A percentile compares a stretch with the other conserved stretches of the same genome.
phyloP scores from a whole-genome alignment of 495 filamentous ascomycete genomes.

The Neurospora sp. region DNA sequence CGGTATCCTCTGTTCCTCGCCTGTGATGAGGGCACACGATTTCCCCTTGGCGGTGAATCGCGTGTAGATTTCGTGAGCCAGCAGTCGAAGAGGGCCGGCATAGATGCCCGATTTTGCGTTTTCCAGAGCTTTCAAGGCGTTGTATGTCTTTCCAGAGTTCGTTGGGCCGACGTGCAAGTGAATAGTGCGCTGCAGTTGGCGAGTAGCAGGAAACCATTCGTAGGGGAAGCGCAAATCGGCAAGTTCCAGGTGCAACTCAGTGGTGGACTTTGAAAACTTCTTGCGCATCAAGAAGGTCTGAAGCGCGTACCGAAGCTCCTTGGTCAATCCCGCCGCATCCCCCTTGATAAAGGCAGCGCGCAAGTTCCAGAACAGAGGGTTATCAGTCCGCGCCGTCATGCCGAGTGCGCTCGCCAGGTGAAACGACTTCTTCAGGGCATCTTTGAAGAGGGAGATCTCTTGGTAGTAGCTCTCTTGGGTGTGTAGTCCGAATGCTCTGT shows the following conservation, averaged over 20 bases:
- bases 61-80: constrained; percentile 88
- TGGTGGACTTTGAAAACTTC: constrained; percentile 22
- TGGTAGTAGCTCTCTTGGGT: constrained; percentile 20
- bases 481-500: constrained; percentile 22
- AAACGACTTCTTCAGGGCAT: constrained; percentile 25
- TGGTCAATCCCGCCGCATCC: constrained; percentile 37
- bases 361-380: constrained; percentile 44
- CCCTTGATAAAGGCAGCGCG: constrained; percentile 45
- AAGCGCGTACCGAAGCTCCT: constrained; percentile 53
- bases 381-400: constrained; percentile 24
- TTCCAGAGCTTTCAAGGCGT: constrained; percentile 81
- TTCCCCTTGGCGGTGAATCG: constrained; percentile 68
- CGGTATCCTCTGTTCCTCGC: constrained; percentile 68
- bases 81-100: constrained; percentile 78
- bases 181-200: constrained; percentile 67
- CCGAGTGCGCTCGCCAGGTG: constrained; percentile 20
- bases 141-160: constrained; percentile 97
- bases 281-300: constrained; percentile 37
- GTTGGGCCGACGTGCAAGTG: constrained; percentile 96
- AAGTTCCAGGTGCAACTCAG: constrained; percentile 48
- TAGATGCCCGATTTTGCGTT: constrained; percentile 69
- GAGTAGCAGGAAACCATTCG: constrained; percentile 84
- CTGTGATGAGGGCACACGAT: constrained; percentile 73
- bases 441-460: constrained; percentile 27
- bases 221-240: constrained; percentile 75